Evolutionary conservation across 176 grass and related monocot species (phyloP), one percentile per base, ranked within the genome.

Genomic region (Triticum aestivum): DNA sequence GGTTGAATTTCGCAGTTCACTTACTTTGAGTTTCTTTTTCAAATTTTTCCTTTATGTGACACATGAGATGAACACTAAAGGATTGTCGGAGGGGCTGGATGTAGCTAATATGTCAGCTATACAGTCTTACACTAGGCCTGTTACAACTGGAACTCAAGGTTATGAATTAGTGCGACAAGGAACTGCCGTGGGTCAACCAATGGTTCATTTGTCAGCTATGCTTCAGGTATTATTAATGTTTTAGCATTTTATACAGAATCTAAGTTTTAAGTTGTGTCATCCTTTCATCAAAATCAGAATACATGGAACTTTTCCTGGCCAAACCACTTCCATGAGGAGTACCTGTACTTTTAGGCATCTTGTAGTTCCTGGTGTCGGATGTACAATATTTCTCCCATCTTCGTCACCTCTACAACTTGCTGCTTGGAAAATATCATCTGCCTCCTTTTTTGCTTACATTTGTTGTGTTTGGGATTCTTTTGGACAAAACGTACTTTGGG

Each of bases 11-110:
- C 93, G 96, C 47, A 93, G 87, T 85, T 98, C 96, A 54, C 86
- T 98, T 81, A 94, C 89, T 12, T 80, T 95, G 84, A 98, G 96
- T 91, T 98, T 98, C 93, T 95, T 95, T 87, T 98, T 92, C 82
- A 98, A 98, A 89, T 94, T 98, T 89, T 98, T 95, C 69, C 91
- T 90, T 75, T 92, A 42, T 89, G 88, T 98, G 72, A 82, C 82
- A 42, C 83, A 98, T 93, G 89, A 95, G 75, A 91, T 95, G 91
- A 90, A 89, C 82, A 34, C 24, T 23, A 90, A 95, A 58, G 93
- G 90, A 81, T 77, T 84, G 45, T 83, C 87, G 49, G 84, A 95
- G 34, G 79, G 75, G 27, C 90, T 95, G 65, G 80, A 83, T 78
- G 82, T 8, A 35, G 77, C 61, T 75, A 78, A 93, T 45, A 47